Evolutionary conservation across 345 rosid species (phyloP).

Genomic region (Euphorbia pulcherrima): DNA sequence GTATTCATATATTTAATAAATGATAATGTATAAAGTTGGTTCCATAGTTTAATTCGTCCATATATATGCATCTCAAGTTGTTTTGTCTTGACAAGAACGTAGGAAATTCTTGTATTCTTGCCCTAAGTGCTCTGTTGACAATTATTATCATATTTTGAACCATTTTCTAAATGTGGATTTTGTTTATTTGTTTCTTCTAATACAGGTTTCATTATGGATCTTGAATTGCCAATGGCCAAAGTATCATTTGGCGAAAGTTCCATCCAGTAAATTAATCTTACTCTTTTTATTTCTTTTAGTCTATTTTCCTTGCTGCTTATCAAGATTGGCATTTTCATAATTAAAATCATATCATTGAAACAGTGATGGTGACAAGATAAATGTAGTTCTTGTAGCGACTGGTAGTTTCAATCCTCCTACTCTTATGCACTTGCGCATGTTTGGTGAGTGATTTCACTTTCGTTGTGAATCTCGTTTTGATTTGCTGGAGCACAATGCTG

Average conservation of each 20-base stretch:
- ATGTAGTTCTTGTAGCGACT: constrained; percentile 69
- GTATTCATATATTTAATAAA: no score
- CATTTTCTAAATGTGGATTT: background rate
- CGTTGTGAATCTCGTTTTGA: background rate
- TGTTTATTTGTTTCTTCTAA: no score
- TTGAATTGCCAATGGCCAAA: constrained; percentile 59
- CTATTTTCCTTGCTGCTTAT: background rate
- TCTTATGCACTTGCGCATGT: constrained; percentile 86
- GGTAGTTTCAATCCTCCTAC: constrained; percentile 99
- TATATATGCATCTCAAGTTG: no score
- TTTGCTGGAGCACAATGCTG: background rate
- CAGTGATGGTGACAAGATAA: constrained; percentile 35
- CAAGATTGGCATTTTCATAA: background rate
- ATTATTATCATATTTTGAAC: background rate
- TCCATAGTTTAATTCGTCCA: no score
- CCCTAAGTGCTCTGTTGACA: no score
- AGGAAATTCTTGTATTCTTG: no score
- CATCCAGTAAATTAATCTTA: constrained; percentile 31
- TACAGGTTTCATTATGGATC: constrained; percentile 39
- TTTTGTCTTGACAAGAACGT: no score
- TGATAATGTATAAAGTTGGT: no score
- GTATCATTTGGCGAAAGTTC: constrained; percentile 31
- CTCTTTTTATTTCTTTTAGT: background rate
- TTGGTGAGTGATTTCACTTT: constrained; percentile 47
- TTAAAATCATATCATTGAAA: background rate